Base-by-base conservation (phyloP, 371 early-diverging fungal species). In the Zychaea mexicana region DNA sequence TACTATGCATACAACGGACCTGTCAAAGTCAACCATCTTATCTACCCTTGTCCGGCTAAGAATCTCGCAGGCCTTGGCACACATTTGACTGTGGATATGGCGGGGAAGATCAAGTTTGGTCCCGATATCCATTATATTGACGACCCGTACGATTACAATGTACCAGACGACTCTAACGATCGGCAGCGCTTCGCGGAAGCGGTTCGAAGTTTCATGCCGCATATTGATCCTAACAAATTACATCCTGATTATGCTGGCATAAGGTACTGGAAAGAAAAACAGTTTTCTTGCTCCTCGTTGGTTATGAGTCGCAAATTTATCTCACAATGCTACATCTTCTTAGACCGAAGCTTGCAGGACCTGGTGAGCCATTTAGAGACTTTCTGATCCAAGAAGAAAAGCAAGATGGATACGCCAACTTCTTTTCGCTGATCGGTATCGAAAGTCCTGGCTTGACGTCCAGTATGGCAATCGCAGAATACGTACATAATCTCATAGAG, bases 391-490 rank as follows among this genome's bases (percentile, higher is more conserved):
- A 83, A 26, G 85, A 90, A 32, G 88, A 88, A 61, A 49, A 32
- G 0, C 72, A 78, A 7, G 62, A 58, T 27, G 86, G 79, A 0
- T 61, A 79, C 28, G 65, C 75, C 0, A 87, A 88, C 1, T 88
- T 92, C 65, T 86, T 94, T 52, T 90, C 90, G 46, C 73, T 94
- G 24, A 70, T 91, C 3, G 96, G 95, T 24, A 94, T 96, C 28
- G 96, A 96, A 69, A 92, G 93, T 55, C 96, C 96, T 2, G 96
- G 96, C 2, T 68, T 96, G 46, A 96, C 96, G 9, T 82, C 91
- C 2, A 89, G 92, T 2, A 78, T 94, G 32, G 95, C 96, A 0
- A 94, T 96, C 52, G 95, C 90, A 0, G 83, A 90, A 32, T 72
- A 85, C 67, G 92, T 94, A 4, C 83, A 81, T 52, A 39, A 63